These are phyloP conservation scores for Tolypocladium endophyticum DNA, from an alignment of 2,329 filamentous ascomycete genomes.

Conservation along the genomic window DNA sequence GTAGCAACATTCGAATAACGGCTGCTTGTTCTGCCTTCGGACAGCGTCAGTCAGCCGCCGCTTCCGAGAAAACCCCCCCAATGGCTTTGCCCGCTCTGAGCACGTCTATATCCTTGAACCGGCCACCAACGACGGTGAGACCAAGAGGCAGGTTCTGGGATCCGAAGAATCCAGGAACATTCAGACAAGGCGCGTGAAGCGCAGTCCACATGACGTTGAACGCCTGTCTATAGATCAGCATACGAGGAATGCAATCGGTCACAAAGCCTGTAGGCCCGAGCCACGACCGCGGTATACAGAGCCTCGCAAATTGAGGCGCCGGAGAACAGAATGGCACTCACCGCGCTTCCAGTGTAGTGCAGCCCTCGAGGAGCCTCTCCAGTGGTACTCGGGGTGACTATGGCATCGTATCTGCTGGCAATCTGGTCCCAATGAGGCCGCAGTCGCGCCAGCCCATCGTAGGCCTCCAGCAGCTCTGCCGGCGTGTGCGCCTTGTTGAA, in stretches of 20 bases:
- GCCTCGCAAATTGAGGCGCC: too few relatives aligned
- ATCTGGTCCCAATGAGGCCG: slow-evolving; percentile 45
- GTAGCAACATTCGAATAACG: neutral
- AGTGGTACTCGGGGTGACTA: slow-evolving; percentile 46
- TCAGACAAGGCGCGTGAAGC: slow-evolving; percentile 52
- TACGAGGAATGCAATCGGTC: slow-evolving; percentile 22
- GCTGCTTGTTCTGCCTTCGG: neutral
- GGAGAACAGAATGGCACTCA: neutral
- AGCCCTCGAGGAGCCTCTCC: slow-evolving; percentile 48
- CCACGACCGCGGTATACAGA: neutral
- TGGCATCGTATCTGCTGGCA: slow-evolving; percentile 37
- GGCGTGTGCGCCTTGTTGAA: slow-evolving; percentile 36
- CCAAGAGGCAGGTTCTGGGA: slow-evolving; percentile 46
- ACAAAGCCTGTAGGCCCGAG: neutral
- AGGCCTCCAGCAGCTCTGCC: slow-evolving; percentile 36
- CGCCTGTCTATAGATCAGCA: slow-evolving; percentile 15
- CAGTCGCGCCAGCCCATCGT: slow-evolving; percentile 42
- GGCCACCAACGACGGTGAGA: slow-evolving; percentile 37
- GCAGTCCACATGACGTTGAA: slow-evolving; percentile 16
- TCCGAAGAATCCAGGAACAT: slow-evolving; percentile 52
- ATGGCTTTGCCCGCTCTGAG: slow-evolving; percentile 29
- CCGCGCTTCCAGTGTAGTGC: slow-evolving; percentile 41
- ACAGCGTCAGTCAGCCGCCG: neutral
- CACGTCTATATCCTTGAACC: slow-evolving; percentile 35
- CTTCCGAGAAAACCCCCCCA: slow-evolving; percentile 20